phyloP scores from a whole-genome alignment of 2,329 filamentous ascomycete species.

The Berkeleyomyces basicola region DNA sequence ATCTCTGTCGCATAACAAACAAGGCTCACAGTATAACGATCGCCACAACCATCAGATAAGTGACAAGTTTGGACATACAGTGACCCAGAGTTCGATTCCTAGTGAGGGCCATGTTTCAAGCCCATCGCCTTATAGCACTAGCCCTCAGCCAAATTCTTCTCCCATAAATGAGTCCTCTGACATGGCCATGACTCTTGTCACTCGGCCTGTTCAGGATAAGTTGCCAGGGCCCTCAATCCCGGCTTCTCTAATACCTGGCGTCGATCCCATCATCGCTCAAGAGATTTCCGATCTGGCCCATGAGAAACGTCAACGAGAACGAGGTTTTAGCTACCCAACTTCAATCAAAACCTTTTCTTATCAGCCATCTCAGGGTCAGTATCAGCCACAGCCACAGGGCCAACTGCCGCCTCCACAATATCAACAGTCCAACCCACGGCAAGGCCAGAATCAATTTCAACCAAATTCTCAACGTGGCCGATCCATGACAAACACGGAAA shows the following conservation, averaged over 20 bases:
- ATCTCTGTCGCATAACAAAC: neutral
- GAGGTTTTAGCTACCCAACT: slow-evolving; percentile 28
- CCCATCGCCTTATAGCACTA: neutral
- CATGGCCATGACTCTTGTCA: slow-evolving; percentile 13
- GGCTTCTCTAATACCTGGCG: slow-evolving; percentile 41
- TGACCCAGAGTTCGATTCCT: neutral
- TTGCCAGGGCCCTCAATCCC: slow-evolving; percentile 29
- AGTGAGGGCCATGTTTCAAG: neutral
- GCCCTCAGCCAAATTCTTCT: slow-evolving; percentile 1
- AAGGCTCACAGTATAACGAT: slow-evolving; percentile 10
- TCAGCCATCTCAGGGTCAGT: slow-evolving; percentile 18
- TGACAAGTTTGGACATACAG: neutral
- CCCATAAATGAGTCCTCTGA: slow-evolving; percentile 13
- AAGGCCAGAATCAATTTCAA: neutral
- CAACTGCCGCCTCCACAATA: slow-evolving; percentile 14
- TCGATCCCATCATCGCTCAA: slow-evolving; percentile 37
- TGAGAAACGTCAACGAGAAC: slow-evolving; percentile 33
- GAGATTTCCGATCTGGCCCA: slow-evolving; percentile 43
- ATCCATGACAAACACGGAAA: slow-evolving; percentile 12
- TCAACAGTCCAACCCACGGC: neutral
- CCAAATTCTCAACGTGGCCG: slow-evolving; percentile 2
- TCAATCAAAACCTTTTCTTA: slow-evolving; percentile 17
- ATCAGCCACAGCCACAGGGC: slow-evolving; percentile 18
- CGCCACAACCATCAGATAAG: neutral
- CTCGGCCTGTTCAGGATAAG: neutral